Evolutionary conservation across 768 basidiomycete species (phyloP).

Genomic region (Termitomyces sp.): DNA sequence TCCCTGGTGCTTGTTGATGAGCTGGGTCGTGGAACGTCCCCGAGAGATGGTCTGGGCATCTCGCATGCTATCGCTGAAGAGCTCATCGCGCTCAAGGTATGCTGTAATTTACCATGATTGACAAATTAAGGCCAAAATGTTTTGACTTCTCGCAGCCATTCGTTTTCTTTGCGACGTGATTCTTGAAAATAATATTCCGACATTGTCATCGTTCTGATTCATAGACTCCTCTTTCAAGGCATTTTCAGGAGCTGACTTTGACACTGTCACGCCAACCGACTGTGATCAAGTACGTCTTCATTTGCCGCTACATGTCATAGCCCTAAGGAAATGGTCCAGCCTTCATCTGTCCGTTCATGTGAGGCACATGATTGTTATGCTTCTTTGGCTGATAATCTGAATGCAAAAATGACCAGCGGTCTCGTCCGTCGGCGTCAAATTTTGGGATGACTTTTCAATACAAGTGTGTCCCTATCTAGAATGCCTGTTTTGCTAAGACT

Average conservation of each 20-base stretch:
- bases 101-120: slow-evolving; percentile 9
- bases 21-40: slow-evolving; percentile 87
- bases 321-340: no score
- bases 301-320: not conserved
- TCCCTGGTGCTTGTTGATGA: slow-evolving; percentile 89
- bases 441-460: slow-evolving; percentile 76
- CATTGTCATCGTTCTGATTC: not conserved
- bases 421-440: slow-evolving; percentile 44
- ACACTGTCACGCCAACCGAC: slow-evolving; percentile 74
- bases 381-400: not conserved
- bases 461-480: slow-evolving; percentile 38
- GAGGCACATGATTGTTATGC: not conserved
- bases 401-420: slow-evolving; percentile 33
- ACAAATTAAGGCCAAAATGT: not conserved
- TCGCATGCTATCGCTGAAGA: slow-evolving; percentile 80
- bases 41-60: slow-evolving; percentile 75
- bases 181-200: not conserved
- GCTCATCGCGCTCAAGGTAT: slow-evolving; percentile 66
- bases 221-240: slow-evolving; percentile 30
- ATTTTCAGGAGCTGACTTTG: slow-evolving; percentile 74
- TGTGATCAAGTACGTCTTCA: slow-evolving; percentile 58
- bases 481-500: not conserved
- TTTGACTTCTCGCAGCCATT: slow-evolving; percentile 47
- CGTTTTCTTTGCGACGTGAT: slow-evolving; percentile 88
- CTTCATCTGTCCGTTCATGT: slow-evolving; percentile 82